Percentiles rank a stretch among this genome's conserved stretches.
Evolutionary conservation across 2,329 filamentous ascomycete genomes (phyloP).

Genomic region (Trichoderma lentiforme): DNA sequence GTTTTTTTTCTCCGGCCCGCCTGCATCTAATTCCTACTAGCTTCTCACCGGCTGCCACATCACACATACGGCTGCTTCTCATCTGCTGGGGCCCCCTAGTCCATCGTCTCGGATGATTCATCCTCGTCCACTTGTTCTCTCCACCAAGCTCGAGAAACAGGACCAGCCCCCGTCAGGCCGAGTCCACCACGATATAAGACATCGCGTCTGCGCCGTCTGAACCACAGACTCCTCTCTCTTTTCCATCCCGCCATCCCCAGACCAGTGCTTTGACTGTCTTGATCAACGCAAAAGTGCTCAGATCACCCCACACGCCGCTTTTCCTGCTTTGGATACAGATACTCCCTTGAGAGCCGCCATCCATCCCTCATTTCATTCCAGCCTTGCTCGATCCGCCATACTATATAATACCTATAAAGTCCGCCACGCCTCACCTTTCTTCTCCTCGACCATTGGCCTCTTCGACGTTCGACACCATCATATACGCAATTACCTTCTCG

Average conservation of each 20-base stretch:
- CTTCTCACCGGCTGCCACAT: conserved; percentile 18
- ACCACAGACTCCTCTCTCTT: conserved; percentile 8
- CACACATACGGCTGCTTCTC: conserved; percentile 15
- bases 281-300: conserved; percentile 8
- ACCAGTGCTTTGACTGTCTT: conserved; percentile 7
- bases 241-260: neutral
- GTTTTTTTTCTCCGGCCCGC: conserved; percentile 2
- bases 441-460: neutral
- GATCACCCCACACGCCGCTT: conserved; percentile 15
- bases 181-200: conserved; percentile 19
- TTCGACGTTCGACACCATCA: neutral
- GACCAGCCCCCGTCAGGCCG: conserved; percentile 1
- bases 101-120: neutral
- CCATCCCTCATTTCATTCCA: conserved; percentile 15
- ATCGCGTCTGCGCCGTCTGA: conserved; percentile 11
- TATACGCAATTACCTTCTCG: neutral
- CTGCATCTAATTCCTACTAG: conserved; percentile 16
- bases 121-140: neutral
- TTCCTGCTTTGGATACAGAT: conserved; percentile 3
- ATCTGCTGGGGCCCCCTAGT: conserved; percentile 11
- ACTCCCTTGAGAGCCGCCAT: conserved; percentile 12
- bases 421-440: neutral
- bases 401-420: conserved; percentile 9
- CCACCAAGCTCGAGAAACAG: neutral
- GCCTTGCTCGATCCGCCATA: neutral